Conservation (phyloP, 192 early-diverging fungal species). For the Entophlyctis helioformis region DNA sequence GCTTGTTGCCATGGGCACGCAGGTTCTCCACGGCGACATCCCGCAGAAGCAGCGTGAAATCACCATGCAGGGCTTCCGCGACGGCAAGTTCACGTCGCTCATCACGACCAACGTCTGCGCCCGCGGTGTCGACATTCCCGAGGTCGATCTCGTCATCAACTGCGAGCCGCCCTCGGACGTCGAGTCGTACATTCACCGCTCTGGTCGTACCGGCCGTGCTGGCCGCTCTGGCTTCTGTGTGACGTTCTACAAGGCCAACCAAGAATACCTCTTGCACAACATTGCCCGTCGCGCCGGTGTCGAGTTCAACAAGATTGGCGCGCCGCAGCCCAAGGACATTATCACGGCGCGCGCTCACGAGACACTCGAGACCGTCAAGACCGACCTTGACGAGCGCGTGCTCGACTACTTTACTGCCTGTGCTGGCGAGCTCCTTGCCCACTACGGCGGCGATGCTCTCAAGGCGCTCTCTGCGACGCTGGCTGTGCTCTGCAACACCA, state of each 20-base stretch:
- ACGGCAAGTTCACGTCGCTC: constrained; percentile 72
- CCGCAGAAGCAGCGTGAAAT: constrained; percentile 65
- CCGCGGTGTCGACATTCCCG: constrained; percentile 91
- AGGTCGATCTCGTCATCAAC: constrained; percentile 96
- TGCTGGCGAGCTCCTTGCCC: constrained; percentile 60
- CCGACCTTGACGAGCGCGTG: constrained; percentile 57
- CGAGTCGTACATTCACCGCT: constrained; percentile 91
- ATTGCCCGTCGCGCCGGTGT: constrained; percentile 73
- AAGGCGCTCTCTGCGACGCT: constrained; percentile 74
- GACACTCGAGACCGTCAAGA: constrained; percentile 53
- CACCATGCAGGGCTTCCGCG: constrained; percentile 74
- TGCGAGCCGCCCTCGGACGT: constrained; percentile 87
- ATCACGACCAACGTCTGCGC: constrained; percentile 92
- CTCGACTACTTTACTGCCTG: constrained; percentile 65
- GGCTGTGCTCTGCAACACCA: constrained; percentile 78
- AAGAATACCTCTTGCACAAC: constrained; percentile 67
- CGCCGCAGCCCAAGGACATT: constrained; percentile 86
- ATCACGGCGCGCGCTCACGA: constrained; percentile 67
- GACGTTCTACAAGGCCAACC: constrained; percentile 82
- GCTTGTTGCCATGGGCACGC: constrained; percentile 54
- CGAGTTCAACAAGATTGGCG: constrained; percentile 62
- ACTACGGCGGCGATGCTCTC: constrained; percentile 57
- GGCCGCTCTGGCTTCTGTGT: constrained; percentile 73
- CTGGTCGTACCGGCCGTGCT: constrained; percentile 89
- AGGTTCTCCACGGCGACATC: constrained; percentile 79